Percentiles rank a stretch among this genome's conserved stretches.
Evolutionary conservation across 2,329 filamentous ascomycete genomes (phyloP).

Genomic region (Metarhizium humberi): DNA sequence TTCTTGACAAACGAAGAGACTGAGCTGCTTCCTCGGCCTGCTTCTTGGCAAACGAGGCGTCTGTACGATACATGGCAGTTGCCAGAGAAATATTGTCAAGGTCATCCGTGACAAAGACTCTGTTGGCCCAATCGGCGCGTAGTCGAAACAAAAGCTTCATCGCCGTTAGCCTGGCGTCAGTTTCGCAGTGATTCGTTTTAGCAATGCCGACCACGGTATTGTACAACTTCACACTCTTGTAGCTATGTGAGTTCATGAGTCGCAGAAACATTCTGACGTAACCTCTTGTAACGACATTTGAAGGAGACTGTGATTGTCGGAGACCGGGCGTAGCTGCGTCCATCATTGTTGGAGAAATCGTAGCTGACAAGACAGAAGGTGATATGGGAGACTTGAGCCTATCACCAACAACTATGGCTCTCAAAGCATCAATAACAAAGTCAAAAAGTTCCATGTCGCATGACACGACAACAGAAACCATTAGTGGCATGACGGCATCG

Average conservation of each 20-base stretch:
- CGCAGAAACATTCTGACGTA: conserved; percentile 70
- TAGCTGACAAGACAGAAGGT: conserved; percentile 17
- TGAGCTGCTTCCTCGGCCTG: conserved; percentile 42
- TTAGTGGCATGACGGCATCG: conserved; percentile 54
- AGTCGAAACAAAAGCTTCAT: conserved; percentile 76
- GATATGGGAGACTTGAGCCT: conserved; percentile 32
- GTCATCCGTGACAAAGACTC: conserved; percentile 60
- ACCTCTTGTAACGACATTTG: conserved; percentile 62
- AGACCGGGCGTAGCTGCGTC: conserved; percentile 11
- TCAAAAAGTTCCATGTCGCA: conserved; percentile 51
- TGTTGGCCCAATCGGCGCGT: conserved; percentile 71
- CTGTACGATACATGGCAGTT: conserved; percentile 58
- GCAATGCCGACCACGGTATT: conserved; percentile 55
- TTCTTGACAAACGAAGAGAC: conserved; percentile 31
- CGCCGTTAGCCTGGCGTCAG: conserved; percentile 62
- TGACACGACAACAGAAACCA: conserved; percentile 53
- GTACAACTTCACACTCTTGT: conserved; percentile 56
- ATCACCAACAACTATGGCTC: conserved; percentile 39
- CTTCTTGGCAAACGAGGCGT: conserved; percentile 40
- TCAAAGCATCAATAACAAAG: conserved; percentile 44
- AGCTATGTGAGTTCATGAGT: conserved; percentile 55
- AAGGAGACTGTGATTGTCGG: conserved; percentile 39
- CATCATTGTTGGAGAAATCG: conserved; percentile 11
- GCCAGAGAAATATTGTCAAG: conserved; percentile 69
- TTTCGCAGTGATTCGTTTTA: conserved; percentile 48